A percentile compares a stretch with the other conserved stretches of the same genome.
These are phyloP conservation scores for Agaricus subrufescens DNA, from an alignment of 768 basidiomycete species.

Conservation along the genomic window DNA sequence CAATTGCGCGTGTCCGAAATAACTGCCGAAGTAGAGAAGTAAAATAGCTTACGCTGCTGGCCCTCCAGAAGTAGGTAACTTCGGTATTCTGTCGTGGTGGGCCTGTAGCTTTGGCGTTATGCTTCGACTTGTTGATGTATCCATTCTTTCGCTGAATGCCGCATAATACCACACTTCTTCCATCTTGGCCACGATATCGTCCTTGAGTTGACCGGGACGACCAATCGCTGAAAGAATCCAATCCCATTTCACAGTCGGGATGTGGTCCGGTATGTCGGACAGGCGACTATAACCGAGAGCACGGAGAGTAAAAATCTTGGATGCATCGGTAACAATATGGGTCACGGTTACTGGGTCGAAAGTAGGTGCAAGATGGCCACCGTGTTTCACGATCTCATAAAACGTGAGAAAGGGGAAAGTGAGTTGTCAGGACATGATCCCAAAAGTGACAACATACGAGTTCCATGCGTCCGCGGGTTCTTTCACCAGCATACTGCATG, in stretches of 20 bases:
- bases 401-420: not conserved
- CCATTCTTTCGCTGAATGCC: slow-evolving; percentile 42
- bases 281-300: slow-evolving; percentile 46
- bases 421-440: not conserved
- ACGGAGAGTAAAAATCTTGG: slow-evolving; percentile 24
- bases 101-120: slow-evolving; percentile 7
- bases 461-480: slow-evolving; percentile 55
- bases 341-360: slow-evolving; percentile 58
- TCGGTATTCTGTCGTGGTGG: not conserved
- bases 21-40: not conserved
- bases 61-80: not conserved
- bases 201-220: slow-evolving; percentile 16
- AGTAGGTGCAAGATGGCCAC: slow-evolving; percentile 54
- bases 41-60: not conserved
- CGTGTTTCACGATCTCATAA: slow-evolving; percentile 55
- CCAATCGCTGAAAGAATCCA: slow-evolving; percentile 49
- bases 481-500: slow-evolving; percentile 42
- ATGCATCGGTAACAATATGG: slow-evolving; percentile 58
- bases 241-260: slow-evolving; percentile 60
- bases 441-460: slow-evolving; percentile 41
- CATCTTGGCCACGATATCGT: slow-evolving; percentile 25
- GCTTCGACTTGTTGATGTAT: slow-evolving; percentile 31
- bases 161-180: slow-evolving; percentile 39
- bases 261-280: slow-evolving; percentile 56
- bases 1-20: not conserved